phyloP scores from a whole-genome alignment of 306 rosid species.

The Calophaca sinica region DNA sequence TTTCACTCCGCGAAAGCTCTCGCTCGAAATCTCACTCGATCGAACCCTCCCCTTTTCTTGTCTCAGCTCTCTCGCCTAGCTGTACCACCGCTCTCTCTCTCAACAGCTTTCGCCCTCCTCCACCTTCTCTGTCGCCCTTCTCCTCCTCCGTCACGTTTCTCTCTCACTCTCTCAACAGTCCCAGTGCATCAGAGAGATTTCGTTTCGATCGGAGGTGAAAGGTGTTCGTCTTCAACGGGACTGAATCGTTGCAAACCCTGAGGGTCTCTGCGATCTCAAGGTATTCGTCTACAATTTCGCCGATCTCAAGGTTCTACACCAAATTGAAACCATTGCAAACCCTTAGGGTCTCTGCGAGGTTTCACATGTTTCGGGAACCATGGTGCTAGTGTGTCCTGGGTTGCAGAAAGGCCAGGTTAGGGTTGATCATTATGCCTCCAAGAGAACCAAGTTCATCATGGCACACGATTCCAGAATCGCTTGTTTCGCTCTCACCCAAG shows the following conservation, averaged over 20 bases:
- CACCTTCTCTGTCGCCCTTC: too few species aligned
- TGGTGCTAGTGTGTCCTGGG: slow-evolving; percentile 80
- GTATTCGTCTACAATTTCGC: slow-evolving; percentile 67
- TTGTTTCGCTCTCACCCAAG: slow-evolving; percentile 70
- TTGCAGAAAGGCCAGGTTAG: slow-evolving; percentile 84
- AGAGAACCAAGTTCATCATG: slow-evolving; percentile 73
- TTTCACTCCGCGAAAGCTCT: too few species aligned
- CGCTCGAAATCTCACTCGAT: too few species aligned
- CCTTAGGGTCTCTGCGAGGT: slow-evolving; percentile 81
- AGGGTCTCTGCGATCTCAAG: slow-evolving; percentile 78
- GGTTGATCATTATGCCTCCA: slow-evolving; percentile 74
- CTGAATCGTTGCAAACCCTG: slow-evolving; percentile 70
- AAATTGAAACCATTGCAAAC: slow-evolving; percentile 72
- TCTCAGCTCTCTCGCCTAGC: too few species aligned
- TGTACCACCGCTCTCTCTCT: too few species aligned
- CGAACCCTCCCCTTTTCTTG: too few species aligned
- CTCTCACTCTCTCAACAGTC: too few species aligned
- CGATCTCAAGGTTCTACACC: slow-evolving; percentile 68
- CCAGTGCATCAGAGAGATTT: too few species aligned
- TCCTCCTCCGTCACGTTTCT: too few species aligned
- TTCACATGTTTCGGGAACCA: slow-evolving; percentile 57
- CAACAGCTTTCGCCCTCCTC: too few species aligned
- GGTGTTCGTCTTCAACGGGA: too few species aligned
- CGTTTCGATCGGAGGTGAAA: too few species aligned
- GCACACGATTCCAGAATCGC: slow-evolving; percentile 80